These are phyloP conservation scores for Acanthamoeba pearcei DNA, from an alignment of 208 protist genomes.

Conservation along the genomic window DNA sequence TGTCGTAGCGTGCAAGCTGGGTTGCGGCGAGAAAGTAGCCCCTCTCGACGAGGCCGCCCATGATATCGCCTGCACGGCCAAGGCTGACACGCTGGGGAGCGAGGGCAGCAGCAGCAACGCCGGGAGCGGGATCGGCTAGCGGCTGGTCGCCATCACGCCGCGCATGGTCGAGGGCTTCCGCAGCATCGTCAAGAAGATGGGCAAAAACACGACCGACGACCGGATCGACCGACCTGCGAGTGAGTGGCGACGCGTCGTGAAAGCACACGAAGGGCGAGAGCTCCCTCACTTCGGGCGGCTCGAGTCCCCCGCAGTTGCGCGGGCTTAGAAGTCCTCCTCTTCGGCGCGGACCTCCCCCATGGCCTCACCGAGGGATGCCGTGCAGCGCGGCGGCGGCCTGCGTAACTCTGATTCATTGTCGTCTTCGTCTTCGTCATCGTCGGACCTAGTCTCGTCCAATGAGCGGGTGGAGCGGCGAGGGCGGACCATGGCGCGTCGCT, in stretches of 20 bases:
- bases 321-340: not conserved
- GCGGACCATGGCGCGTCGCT: not conserved
- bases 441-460: not conserved
- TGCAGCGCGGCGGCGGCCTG: not conserved
- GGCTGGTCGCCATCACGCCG: constrained; percentile 15
- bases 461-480: not conserved
- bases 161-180: constrained; percentile 38
- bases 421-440: not conserved
- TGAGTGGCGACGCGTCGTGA: too few species aligned
- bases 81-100: not conserved
- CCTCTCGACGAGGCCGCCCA: too few species aligned
- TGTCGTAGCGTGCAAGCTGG: too few species aligned
- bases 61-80: not conserved
- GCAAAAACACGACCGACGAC: not conserved
- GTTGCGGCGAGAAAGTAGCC: too few species aligned
- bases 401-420: not conserved
- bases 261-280: too few species aligned
- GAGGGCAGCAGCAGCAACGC: not conserved
- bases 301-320: not conserved
- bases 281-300: too few species aligned
- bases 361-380: not conserved
- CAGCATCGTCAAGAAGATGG: constrained; percentile 61
- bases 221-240: not conserved
- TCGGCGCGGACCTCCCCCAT: not conserved
- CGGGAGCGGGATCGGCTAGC: not conserved